A percentile compares a stretch with the other conserved stretches of the same genome.
These are phyloP conservation scores for Bertia moriformis DNA, from an alignment of 2,329 filamentous ascomycete genomes.

Conservation along the genomic window DNA sequence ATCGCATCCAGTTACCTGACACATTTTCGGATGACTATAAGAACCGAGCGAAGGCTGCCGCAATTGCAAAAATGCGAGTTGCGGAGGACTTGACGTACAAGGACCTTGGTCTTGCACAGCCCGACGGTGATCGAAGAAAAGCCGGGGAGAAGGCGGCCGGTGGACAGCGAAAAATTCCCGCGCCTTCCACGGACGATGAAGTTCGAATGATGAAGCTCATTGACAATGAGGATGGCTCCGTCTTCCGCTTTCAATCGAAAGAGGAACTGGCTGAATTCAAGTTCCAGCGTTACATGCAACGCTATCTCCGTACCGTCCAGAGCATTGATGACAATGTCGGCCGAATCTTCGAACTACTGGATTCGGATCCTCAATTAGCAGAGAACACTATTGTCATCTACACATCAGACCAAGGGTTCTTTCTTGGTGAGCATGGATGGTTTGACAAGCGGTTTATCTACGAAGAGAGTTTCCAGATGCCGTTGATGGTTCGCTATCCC, in stretches of 20 bases:
- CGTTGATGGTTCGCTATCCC: constrained; percentile 31
- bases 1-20: constrained; percentile 29
- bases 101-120: constrained; percentile 33
- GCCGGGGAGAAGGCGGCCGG: constrained; percentile 15
- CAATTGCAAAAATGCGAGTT: constrained; percentile 33
- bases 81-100: constrained; percentile 33
- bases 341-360: constrained; percentile 28
- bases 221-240: constrained; percentile 26
- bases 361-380: constrained; percentile 20
- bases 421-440: constrained; percentile 40
- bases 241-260: constrained; percentile 25
- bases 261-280: constrained; percentile 34
- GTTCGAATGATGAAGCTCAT: constrained; percentile 18
- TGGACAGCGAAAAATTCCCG: constrained; percentile 22
- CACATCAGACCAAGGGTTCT: constrained; percentile 38
- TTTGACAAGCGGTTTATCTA: constrained; percentile 45
- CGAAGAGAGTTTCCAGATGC: constrained; percentile 41
- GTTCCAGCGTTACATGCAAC: constrained; percentile 40
- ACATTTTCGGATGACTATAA: constrained; percentile 39
- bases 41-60: constrained; percentile 31
- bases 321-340: constrained; percentile 36
- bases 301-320: constrained; percentile 35
- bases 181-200: constrained; percentile 16
- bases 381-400: constrained; percentile 36
- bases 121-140: constrained; percentile 26